These are phyloP conservation scores for Microcera coccophila DNA, from an alignment of 2,329 filamentous ascomycete species.

Conservation along the genomic window DNA sequence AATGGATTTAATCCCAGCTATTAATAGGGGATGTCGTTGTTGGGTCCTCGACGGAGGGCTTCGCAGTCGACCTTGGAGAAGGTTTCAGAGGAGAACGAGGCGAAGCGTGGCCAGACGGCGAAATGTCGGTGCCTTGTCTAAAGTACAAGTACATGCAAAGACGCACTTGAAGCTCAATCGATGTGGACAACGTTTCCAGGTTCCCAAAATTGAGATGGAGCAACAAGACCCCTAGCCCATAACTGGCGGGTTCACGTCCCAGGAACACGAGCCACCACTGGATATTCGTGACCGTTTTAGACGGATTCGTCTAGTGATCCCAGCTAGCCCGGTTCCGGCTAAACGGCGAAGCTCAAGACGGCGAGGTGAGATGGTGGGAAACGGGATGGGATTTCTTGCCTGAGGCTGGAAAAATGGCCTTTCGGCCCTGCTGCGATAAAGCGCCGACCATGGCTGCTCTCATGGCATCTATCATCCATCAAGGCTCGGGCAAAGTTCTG, in stretches of 20 bases:
- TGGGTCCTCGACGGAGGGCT: slow-evolving; percentile 5
- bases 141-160: background rate
- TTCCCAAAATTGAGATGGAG: slow-evolving; percentile 2
- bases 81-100: slow-evolving; percentile 1
- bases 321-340: no score
- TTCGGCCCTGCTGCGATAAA: no score
- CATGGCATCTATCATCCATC: no score
- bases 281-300: background rate
- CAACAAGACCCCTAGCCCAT: background rate
- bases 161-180: slow-evolving; percentile 6
- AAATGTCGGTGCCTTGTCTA: slow-evolving; percentile 12
- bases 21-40: slow-evolving; percentile 7
- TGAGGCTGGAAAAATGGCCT: no score
- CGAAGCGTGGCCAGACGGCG: background rate
- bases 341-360: background rate
- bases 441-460: no score
- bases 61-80: slow-evolving; percentile 4
- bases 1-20: slow-evolving; percentile 11
- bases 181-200: slow-evolving; percentile 18
- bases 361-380: background rate
- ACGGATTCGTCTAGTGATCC: background rate
- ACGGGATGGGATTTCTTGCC: background rate
- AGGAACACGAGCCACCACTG: background rate
- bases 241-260: background rate
- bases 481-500: no score